phyloP scores from a whole-genome alignment of 352 stramenopile species.

The Pythium graminicola region DNA sequence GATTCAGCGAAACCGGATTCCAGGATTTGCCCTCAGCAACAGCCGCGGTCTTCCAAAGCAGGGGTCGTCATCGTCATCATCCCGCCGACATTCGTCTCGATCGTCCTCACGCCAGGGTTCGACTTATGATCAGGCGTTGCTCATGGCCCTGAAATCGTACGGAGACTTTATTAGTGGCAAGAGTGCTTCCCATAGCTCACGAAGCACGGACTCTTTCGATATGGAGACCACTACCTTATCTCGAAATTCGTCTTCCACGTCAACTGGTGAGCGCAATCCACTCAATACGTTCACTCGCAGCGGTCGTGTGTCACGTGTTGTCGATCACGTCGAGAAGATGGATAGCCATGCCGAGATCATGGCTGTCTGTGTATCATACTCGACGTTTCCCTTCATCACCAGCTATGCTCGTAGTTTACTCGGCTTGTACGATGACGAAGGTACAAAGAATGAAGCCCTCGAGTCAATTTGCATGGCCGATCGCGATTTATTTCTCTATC shows the following conservation, averaged over 20 bases:
- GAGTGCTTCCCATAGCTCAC: neutral
- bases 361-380: conserved; percentile 70
- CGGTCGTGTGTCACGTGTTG: conserved; percentile 42
- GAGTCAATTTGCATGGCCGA: conserved; percentile 46
- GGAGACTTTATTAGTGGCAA: conserved; percentile 59
- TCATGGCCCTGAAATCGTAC: conserved; percentile 61
- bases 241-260: neutral
- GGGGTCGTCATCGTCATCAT: neutral
- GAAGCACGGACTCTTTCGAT: neutral
- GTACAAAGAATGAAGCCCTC: conserved; percentile 51
- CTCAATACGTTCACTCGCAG: conserved; percentile 68
- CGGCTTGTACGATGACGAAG: conserved; percentile 59
- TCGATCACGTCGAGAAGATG: conserved; percentile 63
- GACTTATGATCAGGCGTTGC: conserved; percentile 51
- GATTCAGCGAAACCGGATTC: conserved; percentile 66
- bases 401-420: conserved; percentile 75
- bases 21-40: conserved; percentile 52
- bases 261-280: conserved; percentile 34
- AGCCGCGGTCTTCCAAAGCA: conserved; percentile 45
- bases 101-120: conserved; percentile 28
- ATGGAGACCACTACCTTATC: neutral
- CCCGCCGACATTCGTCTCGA: conserved; percentile 9
- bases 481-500: conserved; percentile 61
- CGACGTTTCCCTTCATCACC: conserved; percentile 80
- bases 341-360: conserved; percentile 64